Conservation (phyloP, 169 alveolate species). For the Perkinsus chesapeaki region DNA sequence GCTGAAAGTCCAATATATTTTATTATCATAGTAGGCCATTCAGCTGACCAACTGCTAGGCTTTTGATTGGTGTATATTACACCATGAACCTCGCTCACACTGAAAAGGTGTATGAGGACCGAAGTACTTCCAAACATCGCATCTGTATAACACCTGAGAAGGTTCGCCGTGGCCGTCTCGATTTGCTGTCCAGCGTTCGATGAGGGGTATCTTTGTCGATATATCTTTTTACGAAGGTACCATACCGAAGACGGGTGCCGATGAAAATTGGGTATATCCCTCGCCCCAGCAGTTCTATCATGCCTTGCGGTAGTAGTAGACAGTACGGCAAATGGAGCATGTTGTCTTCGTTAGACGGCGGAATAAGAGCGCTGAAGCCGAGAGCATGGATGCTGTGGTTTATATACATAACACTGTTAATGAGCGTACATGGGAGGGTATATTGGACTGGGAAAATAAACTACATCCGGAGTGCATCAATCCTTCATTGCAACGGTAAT, state of each 20-base stretch:
- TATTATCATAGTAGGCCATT: too few relatives aligned
- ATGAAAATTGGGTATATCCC: slow-evolving; percentile 59
- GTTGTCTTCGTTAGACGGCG: slow-evolving; percentile 18
- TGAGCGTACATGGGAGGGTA: slow-evolving; percentile 60
- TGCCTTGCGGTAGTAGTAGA: slow-evolving; percentile 53
- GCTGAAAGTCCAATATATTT: too few relatives aligned
- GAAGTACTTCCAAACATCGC: too few relatives aligned
- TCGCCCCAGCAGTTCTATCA: slow-evolving; percentile 70
- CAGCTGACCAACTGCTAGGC: too few relatives aligned
- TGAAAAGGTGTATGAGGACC: too few relatives aligned
- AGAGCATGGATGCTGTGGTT: slow-evolving; percentile 56
- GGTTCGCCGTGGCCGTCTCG: too few relatives aligned
- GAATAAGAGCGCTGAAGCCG: background rate
- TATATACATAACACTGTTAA: slow-evolving; percentile 63
- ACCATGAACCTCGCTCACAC: too few relatives aligned
- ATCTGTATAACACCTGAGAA: too few relatives aligned
- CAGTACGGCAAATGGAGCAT: slow-evolving; percentile 19
- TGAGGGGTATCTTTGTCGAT: too few relatives aligned
- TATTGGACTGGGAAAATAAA: slow-evolving; percentile 56
- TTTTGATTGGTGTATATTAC: too few relatives aligned
- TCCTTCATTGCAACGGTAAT: background rate
- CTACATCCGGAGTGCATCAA: slow-evolving; percentile 34
- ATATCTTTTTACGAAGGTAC: background rate
- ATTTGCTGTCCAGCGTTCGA: too few relatives aligned
- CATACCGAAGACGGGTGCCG: slow-evolving; percentile 24